A percentile compares a stretch with the other conserved stretches of the same genome.
Conservation (phyloP, 495 filamentous ascomycete genomes). For the Chaetomium cochliodes region DNA sequence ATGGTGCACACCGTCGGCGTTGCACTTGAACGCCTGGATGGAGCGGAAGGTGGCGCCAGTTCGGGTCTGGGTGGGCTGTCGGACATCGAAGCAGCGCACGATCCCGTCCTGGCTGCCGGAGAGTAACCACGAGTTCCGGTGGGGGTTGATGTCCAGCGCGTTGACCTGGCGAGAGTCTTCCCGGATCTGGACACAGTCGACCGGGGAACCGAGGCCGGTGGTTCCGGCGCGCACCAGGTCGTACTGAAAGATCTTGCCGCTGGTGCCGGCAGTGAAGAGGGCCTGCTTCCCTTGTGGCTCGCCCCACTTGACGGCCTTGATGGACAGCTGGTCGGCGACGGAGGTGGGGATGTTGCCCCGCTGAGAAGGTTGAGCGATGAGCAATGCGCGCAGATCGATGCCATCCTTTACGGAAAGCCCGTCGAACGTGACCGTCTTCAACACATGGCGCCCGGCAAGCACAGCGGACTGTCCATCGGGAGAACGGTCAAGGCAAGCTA, state of each 20-base stretch:
- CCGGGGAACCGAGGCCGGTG: constrained; percentile 45
- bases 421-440: constrained; percentile 77
- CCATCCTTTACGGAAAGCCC: constrained; percentile 70
- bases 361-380: constrained; percentile 65
- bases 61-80: constrained; percentile 39
- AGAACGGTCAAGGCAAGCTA: constrained; percentile 75
- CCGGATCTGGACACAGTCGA: constrained; percentile 67
- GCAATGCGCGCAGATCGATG: constrained; percentile 74
- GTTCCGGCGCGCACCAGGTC: constrained; percentile 63
- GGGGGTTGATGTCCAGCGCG: constrained; percentile 84
- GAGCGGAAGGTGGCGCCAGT: constrained; percentile 46
- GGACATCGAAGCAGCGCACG: constrained; percentile 63
- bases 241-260: constrained; percentile 84
- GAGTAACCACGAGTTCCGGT: constrained; percentile 69
- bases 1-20: constrained; percentile 78
- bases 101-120: constrained; percentile 92
- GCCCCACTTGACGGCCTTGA: constrained; percentile 84
- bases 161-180: constrained; percentile 93
- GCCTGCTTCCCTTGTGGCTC: constrained; percentile 47
- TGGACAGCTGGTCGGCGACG: constrained; percentile 69
- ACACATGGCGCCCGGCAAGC: constrained; percentile 76
- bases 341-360: constrained; percentile 53
- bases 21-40: constrained; percentile 48
- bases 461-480: constrained; percentile 72
- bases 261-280: constrained; percentile 80